Evolutionary conservation across 441 rosid genomes (phyloP), one percentile per base, ranked within the genome.

Genomic region (Syzygium malaccense): DNA sequence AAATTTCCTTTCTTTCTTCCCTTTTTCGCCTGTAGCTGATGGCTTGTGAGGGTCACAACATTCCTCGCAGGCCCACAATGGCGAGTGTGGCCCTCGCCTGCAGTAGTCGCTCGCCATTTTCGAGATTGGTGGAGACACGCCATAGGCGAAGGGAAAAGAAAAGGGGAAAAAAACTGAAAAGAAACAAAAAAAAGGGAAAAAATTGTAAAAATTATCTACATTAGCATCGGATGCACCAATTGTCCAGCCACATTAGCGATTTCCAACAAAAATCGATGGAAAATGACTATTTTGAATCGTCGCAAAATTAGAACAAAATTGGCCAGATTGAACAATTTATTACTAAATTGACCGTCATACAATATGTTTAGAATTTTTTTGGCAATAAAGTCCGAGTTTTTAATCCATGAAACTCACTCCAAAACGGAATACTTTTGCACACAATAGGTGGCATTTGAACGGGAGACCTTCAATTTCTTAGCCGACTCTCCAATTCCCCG

Each of bases 161-260:
- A 60, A 60, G n/a, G 28, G 30, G 4, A 60, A 28, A 13, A 60
- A 60, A 60, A 45, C 9, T 7, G 4, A 60, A 60, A 13, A 60
- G 30, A 60, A 5, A 60, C n/a, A 45, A 45, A 45, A 45, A 41
- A 45, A 45, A 6, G 48, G 48, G 2, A 45, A 0, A 28, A 28
- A 60, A 28, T 60, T 13, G 4, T 14, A 28, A 60, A 60, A 60
- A 28, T 12, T 5, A 7, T 60, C 30, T 1, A 1, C 0, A 0
- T 58, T 11, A 58, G 26, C 5, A n/a, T 25, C 12, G 6, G 30
- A 58, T 25, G 14, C 30, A 26, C n/a, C 6, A 12, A 60, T 1
- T 0, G 0, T 14, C 13, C 17, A 2, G 0, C 2, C 4, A 0
- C 66, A 28, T 60, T 60, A 28, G 15, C 1, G 13, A 60, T 60